Percentiles rank a stretch among this genome's conserved stretches.
Conservation (phyloP, 176 grass and related monocot genomes). For the Aechmea fasciata region DNA sequence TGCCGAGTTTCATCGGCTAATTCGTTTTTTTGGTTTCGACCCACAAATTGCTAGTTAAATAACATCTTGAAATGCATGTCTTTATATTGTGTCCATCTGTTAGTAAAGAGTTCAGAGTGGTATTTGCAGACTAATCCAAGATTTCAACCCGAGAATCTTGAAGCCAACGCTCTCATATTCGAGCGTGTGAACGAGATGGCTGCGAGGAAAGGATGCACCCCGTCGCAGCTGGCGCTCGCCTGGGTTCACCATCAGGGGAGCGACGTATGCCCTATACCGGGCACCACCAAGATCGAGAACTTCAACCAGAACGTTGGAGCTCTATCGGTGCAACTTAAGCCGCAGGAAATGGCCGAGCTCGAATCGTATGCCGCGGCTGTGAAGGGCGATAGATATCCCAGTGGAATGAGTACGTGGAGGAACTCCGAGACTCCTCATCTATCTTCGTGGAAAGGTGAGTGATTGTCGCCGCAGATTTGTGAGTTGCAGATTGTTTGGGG, state of each 20-base stretch:
- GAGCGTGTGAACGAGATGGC: conserved; percentile 22
- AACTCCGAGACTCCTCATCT: conserved; percentile 31
- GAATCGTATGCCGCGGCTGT: conserved; percentile 21
- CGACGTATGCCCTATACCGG: conserved; percentile 40
- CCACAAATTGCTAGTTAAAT: no score
- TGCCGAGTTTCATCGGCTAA: no score
- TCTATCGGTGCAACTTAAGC: conserved; percentile 28
- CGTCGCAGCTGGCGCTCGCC: conserved; percentile 46
- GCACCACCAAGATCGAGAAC: conserved; percentile 42
- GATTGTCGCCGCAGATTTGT: neutral
- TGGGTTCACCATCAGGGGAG: conserved; percentile 51
- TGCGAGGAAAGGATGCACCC: conserved; percentile 37
- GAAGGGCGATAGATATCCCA: conserved; percentile 10
- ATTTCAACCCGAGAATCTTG: conserved; percentile 27
- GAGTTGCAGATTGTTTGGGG: no score
- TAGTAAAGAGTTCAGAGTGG: no score
- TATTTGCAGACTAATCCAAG: conserved; percentile 7
- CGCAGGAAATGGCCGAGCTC: conserved; percentile 31
- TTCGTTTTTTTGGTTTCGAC: no score
- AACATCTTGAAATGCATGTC: no score
- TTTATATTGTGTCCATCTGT: no score
- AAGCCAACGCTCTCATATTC: conserved; percentile 32
- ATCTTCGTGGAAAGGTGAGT: conserved; percentile 26
- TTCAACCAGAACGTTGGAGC: conserved; percentile 32
- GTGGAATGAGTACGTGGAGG: conserved; percentile 13